A percentile compares a stretch with the other conserved stretches of the same genome.
These are phyloP conservation scores for Eremothecium coryli DNA, from an alignment of 1,139 yeast species.

Conservation along the genomic window DNA sequence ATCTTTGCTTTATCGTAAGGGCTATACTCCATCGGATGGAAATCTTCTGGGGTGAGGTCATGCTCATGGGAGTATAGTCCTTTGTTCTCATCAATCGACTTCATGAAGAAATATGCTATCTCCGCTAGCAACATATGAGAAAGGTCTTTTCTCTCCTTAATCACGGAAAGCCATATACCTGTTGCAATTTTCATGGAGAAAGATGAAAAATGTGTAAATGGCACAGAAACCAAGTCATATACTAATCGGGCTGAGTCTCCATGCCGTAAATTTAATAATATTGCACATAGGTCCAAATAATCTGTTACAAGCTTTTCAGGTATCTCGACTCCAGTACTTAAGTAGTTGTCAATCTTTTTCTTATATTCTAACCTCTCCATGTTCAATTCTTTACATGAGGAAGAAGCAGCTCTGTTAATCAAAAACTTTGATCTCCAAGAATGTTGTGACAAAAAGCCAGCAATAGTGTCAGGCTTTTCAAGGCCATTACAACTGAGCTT, in stretches of 20 bases:
- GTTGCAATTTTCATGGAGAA: slow-evolving; percentile 57
- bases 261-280: slow-evolving; percentile 41
- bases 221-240: slow-evolving; percentile 56
- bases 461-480: slow-evolving; percentile 47
- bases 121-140: slow-evolving; percentile 60
- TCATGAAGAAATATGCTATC: slow-evolving; percentile 55
- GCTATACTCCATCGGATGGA: slow-evolving; percentile 73
- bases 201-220: slow-evolving; percentile 58
- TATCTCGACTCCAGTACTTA: slow-evolving; percentile 17
- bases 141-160: slow-evolving; percentile 55
- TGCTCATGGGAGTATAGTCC: slow-evolving; percentile 60
- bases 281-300: slow-evolving; percentile 39
- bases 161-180: slow-evolving; percentile 71
- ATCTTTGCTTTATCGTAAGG: slow-evolving; percentile 66
- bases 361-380: slow-evolving; percentile 18
- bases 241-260: slow-evolving; percentile 44
- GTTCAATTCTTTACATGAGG: slow-evolving; percentile 24
- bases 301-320: slow-evolving; percentile 34
- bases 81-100: slow-evolving; percentile 44
- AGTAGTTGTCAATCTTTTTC: slow-evolving; percentile 15
- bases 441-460: slow-evolving; percentile 70
- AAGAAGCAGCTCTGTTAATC: slow-evolving; percentile 27
- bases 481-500: slow-evolving; percentile 26
- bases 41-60: slow-evolving; percentile 59
- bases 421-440: slow-evolving; percentile 55